Percentiles rank a stretch among this genome's conserved stretches.
Conservation (phyloP, 2,329 filamentous ascomycete species). For the Talaromyces pinophilus region DNA sequence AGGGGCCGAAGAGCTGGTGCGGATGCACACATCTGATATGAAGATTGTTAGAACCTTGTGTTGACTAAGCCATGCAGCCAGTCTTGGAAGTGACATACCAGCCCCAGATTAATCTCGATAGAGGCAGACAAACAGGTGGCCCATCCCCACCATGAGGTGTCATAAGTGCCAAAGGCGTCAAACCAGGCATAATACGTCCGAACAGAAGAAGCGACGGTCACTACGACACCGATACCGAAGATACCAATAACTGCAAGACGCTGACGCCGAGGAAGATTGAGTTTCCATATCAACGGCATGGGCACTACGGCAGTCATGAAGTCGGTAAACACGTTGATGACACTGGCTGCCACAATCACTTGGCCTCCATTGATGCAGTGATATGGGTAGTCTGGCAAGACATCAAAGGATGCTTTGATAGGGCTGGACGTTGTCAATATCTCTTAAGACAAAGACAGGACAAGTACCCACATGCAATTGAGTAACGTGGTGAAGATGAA, state of each 20-base stretch:
- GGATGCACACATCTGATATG: conserved; percentile 38
- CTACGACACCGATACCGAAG: conserved; percentile 41
- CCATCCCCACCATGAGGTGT: conserved; percentile 41
- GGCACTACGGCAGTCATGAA: conserved; percentile 40
- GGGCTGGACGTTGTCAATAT: conserved; percentile 28
- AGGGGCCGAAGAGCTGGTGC: conserved; percentile 41
- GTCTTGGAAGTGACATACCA: conserved; percentile 31
- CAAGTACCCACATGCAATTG: conserved; percentile 43
- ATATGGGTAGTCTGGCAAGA: conserved; percentile 26
- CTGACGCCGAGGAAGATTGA: conserved; percentile 40
- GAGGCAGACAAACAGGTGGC: conserved; percentile 34
- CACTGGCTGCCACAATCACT: conserved; percentile 38
- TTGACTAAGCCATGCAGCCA: neutral
- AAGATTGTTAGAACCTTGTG: neutral
- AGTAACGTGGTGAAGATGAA: conserved; percentile 42
- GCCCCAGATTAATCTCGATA: conserved; percentile 39
- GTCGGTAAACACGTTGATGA: conserved; percentile 43
- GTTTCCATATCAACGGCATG: conserved; percentile 45
- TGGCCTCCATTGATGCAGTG: conserved; percentile 34
- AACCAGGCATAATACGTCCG: conserved; percentile 40
- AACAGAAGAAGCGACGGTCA: conserved; percentile 38
- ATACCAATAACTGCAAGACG: conserved; percentile 42
- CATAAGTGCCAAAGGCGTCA: conserved; percentile 36
- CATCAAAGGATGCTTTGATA: conserved; percentile 30
- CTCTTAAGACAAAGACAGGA: neutral